Conservation (phyloP, 2,329 filamentous ascomycete genomes). For the Aspergillus sp. region DNA sequence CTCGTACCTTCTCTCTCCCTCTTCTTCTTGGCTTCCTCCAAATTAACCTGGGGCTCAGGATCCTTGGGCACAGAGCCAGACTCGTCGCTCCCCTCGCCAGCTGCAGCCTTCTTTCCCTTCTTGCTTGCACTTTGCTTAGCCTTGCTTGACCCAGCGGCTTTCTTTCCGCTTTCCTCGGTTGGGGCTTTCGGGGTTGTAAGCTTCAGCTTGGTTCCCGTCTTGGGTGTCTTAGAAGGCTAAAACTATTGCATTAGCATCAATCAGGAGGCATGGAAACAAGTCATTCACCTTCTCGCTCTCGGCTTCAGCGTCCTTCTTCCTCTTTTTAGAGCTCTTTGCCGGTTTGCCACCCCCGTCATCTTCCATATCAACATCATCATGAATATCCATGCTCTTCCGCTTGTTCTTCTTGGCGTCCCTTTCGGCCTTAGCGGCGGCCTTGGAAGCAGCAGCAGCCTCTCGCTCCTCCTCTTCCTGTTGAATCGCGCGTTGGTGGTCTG, state of each 20-base stretch:
- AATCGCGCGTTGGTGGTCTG: conserved; percentile 56
- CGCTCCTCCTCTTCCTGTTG: conserved; percentile 61
- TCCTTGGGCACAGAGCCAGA: conserved; percentile 53
- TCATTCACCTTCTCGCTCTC: conserved; percentile 69
- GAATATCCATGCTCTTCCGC: conserved; percentile 53
- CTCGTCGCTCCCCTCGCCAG: conserved; percentile 60
- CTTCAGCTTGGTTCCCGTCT: conserved; percentile 56
- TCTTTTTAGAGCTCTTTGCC: conserved; percentile 68
- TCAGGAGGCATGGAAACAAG: background rate
- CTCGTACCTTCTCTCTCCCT: conserved; percentile 57
- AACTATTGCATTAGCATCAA: background rate
- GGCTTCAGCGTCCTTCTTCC: conserved; percentile 67
- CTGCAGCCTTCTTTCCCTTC: conserved; percentile 59
- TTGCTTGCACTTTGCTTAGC: conserved; percentile 53
- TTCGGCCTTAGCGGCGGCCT: conserved; percentile 54
- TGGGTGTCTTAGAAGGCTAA: conserved; percentile 64
- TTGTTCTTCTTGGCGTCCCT: conserved; percentile 49
- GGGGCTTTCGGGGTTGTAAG: conserved; percentile 61
- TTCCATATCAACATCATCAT: conserved; percentile 56
- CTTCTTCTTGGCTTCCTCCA: conserved; percentile 56
- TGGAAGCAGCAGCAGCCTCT: conserved; percentile 63
- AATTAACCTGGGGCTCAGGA: conserved; percentile 55
- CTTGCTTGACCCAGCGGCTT: conserved; percentile 54
- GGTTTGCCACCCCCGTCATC: conserved; percentile 52
- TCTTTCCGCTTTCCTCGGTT: conserved; percentile 45